phyloP scores from a whole-genome alignment of 108 stramenopile species.

The Cyclotella cryptica region DNA sequence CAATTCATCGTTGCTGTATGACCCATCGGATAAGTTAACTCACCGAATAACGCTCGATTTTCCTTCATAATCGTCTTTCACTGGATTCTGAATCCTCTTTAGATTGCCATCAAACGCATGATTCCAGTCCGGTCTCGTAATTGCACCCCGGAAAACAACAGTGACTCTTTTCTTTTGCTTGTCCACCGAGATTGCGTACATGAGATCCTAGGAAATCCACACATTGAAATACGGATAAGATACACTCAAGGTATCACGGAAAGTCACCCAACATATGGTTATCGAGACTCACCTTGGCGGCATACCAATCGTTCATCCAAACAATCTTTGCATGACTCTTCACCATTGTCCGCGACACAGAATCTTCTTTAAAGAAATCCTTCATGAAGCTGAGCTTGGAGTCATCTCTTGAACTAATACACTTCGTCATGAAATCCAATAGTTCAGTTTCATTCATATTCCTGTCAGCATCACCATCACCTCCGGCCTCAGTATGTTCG shows the following conservation, averaged over 20 bases:
- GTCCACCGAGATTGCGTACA: slow-evolving; percentile 70
- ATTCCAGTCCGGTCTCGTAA: slow-evolving; percentile 73
- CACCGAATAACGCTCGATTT: slow-evolving; percentile 21
- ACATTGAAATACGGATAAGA: neutral
- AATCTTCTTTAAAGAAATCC: slow-evolving; percentile 64
- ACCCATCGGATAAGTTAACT: neutral
- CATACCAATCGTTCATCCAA: slow-evolving; percentile 82
- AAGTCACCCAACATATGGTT: no score
- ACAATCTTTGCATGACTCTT: slow-evolving; percentile 66
- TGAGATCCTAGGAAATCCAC: slow-evolving; percentile 41
- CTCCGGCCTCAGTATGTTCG: neutral
- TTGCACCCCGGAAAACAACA: slow-evolving; percentile 75
- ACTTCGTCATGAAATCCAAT: slow-evolving; percentile 60
- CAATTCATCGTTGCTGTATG: neutral
- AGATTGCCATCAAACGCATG: slow-evolving; percentile 51
- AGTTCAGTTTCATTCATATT: slow-evolving; percentile 57
- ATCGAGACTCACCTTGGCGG: slow-evolving; percentile 31
- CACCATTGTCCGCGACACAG: slow-evolving; percentile 61
- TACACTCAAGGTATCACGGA: no score
- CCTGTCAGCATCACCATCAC: slow-evolving; percentile 16
- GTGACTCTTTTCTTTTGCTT: slow-evolving; percentile 61
- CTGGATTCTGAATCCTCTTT: slow-evolving; percentile 62
- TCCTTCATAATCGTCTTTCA: slow-evolving; percentile 60
- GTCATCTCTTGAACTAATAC: slow-evolving; percentile 58
- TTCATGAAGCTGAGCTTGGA: slow-evolving; percentile 62